Evolutionary conservation across 2,329 filamentous ascomycete genomes (phyloP), one percentile per base, ranked within the genome.

Genomic region (Raffaelea albimanens): DNA sequence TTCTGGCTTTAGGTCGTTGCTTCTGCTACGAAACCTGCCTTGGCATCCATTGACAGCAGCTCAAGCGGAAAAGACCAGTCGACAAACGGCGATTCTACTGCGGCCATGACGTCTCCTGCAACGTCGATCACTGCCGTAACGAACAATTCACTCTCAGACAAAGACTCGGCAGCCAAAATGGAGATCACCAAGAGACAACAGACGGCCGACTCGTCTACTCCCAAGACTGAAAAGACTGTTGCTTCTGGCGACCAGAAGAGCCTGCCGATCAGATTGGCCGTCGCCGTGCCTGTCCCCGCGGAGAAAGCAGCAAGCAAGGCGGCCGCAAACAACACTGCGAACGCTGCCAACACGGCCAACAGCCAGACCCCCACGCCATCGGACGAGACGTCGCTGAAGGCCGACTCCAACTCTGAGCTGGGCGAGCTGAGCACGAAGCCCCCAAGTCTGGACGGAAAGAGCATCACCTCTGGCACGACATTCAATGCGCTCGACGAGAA

Each of bases 401-500:
- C 76, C 39, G 80, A 83, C 59, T 83, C 79, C 2, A 76, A 67
- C 56, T 83, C 79, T 3, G 80, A 83, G 48, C 65, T 82, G 23
- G 79, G 73, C 36, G 80, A 83, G 48, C 65, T 82, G 23, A 79
- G 73, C 36, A 89, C 83, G 3, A 96, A 96, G 65, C 87, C 87
- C 45, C 85, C 87, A 33, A 96, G 89, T 61, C 73, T 95, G 38
- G 91, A 96, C 62, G 89, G 87, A 43, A 96, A 96, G 68, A 96
- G 90, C 63, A 87, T 94, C 57, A 88, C 88, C 4, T 97, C 91
- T 22, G 88, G 87, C 16, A 95, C 88, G 4, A 96, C 91, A 0
- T 96, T 95, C 45, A 60, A 60, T 67, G 89, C 87, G n/a, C 72
- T 96, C 61, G 91, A 97, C 59, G 91, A 97, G 65, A 96, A 96